Evolutionary conservation across 2,329 filamentous ascomycete species (phyloP), one percentile per base, ranked within the genome.

Genomic region (Chaetoscypha palmicola): DNA sequence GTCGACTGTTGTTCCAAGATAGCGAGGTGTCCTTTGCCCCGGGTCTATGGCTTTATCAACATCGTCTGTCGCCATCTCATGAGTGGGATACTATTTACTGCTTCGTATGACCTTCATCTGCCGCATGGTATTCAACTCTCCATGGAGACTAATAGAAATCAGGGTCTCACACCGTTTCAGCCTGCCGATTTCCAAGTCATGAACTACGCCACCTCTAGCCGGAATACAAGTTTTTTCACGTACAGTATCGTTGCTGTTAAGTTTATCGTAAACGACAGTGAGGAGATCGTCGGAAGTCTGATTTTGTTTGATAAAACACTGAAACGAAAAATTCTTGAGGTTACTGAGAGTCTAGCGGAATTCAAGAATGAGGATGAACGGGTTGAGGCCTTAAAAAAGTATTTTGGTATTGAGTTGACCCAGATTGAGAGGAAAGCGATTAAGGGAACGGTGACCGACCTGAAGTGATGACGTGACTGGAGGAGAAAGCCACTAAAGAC

Each of bases 11-110:
- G 19, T 65, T 66, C 28, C 69, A 73, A 38, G 45, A 70, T 72
- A 24, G 67, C 71, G 8, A 63, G 59, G 46, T 48, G 55, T 46
- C 63, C 66, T 35, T 65, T 67, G 44, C 42, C 16, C 60, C 64
- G 32, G 72, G 71, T 47, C 59, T 74, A 38, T 84, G 79, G 80
- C 68, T 81, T 41, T 81, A 79, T 56, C 70, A 83, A 61, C 72
- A 74, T 51, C 68, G 73, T 31, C 68, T 72, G 47, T 62, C 64
- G 4, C 35, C 58, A 0, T 62, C 70, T 1, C 64, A 63, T 38
- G 64, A 66, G 2, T 88, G 80, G 76, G 63, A 69, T 12, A 66
- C 73, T 2, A 72, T 68, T 8, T 51, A 52, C 21, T 30, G 26
- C 16, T 52, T 48, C 14, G 28, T 41, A 22, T 4, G n/a, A n/a